Conservation (phyloP, 768 basidiomycete genomes). For the Tulasnella calospora region DNA sequence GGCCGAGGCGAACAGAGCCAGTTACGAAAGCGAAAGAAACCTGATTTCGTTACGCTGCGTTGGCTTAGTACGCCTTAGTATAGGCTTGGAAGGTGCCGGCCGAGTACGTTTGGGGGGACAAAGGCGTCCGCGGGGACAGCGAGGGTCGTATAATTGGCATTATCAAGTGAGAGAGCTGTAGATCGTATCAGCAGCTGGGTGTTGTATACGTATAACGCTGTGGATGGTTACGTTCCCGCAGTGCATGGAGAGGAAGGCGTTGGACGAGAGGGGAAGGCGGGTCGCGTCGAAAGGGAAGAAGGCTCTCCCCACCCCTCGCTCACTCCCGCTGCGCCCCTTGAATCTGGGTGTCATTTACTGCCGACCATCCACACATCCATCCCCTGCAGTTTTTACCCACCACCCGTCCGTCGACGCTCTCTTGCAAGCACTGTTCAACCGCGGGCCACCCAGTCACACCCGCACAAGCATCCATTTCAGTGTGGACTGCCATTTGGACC, state of each 20-base stretch:
- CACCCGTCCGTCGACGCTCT: neutral
- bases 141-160: neutral
- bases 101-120: neutral
- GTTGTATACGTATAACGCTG: neutral
- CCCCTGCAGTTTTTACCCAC: neutral
- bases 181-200: too few species aligned
- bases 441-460: neutral
- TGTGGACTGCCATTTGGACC: slow-evolving; percentile 7
- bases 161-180: neutral
- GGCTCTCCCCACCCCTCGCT: neutral
- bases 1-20: neutral
- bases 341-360: slow-evolving; percentile 4
- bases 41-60: neutral
- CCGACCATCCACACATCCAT: neutral
- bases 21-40: neutral
- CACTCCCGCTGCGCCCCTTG: slow-evolving; percentile 7
- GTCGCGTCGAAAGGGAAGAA: neutral
- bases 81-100: neutral
- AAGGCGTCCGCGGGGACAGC: neutral
- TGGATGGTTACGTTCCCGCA: neutral
- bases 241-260: neutral
- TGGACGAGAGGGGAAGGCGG: neutral
- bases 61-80: too few species aligned
- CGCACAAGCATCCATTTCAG: neutral
- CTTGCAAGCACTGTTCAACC: neutral